Percentiles rank a stretch among this genome's conserved stretches.
Conservation (phyloP, 2,329 filamentous ascomycete genomes). For the Daldinia sp. region DNA sequence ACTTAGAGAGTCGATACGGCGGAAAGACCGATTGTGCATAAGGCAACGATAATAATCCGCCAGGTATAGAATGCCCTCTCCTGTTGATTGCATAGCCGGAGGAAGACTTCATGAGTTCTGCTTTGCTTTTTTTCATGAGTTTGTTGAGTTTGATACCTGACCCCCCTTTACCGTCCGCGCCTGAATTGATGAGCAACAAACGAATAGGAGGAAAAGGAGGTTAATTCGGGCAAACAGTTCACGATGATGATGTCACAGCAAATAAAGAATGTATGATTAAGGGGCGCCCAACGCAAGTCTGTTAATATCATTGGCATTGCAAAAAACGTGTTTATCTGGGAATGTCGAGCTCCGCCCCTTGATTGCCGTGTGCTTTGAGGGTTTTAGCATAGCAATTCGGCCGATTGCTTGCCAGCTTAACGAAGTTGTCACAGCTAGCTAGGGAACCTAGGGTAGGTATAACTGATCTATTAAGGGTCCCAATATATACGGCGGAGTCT, state of each 20-base stretch:
- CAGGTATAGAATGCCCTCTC: constrained; percentile 20
- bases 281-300: constrained; percentile 31
- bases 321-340: neutral
- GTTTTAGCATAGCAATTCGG: constrained; percentile 22
- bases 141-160: constrained; percentile 31
- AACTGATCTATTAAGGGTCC: constrained; percentile 8
- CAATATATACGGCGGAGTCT: constrained; percentile 25
- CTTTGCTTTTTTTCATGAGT: constrained; percentile 16
- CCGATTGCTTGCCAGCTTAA: constrained; percentile 10
- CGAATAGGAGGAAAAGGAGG: constrained; percentile 4
- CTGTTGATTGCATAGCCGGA: constrained; percentile 39
- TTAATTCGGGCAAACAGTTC: constrained; percentile 21
- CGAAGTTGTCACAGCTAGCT: constrained; percentile 5
- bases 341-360: neutral
- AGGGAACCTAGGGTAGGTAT: neutral
- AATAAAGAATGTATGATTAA: constrained; percentile 33
- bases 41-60: constrained; percentile 18
- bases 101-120: constrained; percentile 21
- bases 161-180: constrained; percentile 11
- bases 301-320: constrained; percentile 33
- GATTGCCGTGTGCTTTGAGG: neutral
- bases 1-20: constrained; percentile 15
- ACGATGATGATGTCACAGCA: constrained; percentile 14
- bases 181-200: constrained; percentile 21
- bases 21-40: constrained; percentile 26